These are phyloP conservation scores for Oryza punctata DNA, from an alignment of 176 grass and related monocot species.

Conservation along the genomic window DNA sequence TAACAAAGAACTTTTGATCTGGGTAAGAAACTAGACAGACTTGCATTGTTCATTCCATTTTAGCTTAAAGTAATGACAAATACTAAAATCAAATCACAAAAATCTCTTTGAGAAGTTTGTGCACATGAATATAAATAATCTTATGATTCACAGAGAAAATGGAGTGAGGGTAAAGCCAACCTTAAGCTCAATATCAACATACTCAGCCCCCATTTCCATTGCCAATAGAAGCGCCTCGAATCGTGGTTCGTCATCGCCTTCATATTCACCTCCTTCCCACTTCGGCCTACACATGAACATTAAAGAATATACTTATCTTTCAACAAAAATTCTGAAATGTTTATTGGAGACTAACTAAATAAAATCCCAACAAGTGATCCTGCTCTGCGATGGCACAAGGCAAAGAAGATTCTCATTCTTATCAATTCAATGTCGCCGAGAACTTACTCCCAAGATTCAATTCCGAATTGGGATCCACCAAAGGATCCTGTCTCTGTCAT, in stretches of 20 bases:
- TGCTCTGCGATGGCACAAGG: background rate
- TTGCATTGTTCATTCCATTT: background rate
- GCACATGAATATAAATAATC: background rate
- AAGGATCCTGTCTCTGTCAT: background rate
- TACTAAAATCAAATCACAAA: background rate
- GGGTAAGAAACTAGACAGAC: background rate
- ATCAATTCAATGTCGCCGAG: no score
- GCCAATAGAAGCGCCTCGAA: conserved; percentile 70
- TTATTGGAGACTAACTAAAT: no score
- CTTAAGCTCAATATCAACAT: conserved; percentile 94
- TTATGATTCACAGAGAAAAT: background rate
- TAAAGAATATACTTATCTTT: background rate
- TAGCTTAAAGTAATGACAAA: background rate
- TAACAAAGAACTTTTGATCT: background rate
- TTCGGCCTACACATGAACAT: conserved; percentile 60
- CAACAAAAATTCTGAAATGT: background rate
- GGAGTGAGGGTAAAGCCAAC: conserved; percentile 29
- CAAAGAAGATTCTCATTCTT: background rate
- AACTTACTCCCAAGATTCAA: background rate
- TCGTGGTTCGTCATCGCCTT: conserved; percentile 73
- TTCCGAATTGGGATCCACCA: background rate
- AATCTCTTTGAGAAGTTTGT: background rate
- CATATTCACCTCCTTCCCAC: conserved; percentile 96
- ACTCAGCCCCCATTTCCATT: conserved; percentile 92
- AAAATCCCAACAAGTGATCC: background rate